Conservation (phyloP, 1,139 yeast species). For the Hansenula anomala region DNA sequence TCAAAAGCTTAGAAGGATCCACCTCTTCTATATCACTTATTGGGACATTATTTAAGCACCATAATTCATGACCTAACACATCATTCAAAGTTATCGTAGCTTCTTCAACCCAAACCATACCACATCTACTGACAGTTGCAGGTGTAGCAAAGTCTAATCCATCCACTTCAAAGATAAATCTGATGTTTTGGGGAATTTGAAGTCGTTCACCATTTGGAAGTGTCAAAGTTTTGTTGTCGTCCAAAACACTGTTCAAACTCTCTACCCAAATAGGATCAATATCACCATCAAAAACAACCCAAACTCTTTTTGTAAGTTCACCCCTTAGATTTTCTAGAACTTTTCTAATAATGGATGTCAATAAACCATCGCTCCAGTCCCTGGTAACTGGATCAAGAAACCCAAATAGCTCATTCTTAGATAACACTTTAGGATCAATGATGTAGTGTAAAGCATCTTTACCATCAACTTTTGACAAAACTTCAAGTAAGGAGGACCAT, state of each 20-base stretch:
- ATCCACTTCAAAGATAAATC: slow-evolving; percentile 75
- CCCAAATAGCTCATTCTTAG: slow-evolving; percentile 70
- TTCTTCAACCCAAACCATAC: slow-evolving; percentile 71
- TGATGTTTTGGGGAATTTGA: slow-evolving; percentile 56
- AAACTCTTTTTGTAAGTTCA: slow-evolving; percentile 49
- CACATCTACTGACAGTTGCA: slow-evolving; percentile 92
- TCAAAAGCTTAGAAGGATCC: slow-evolving; percentile 13
- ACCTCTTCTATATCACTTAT: slow-evolving; percentile 14
- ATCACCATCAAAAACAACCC: slow-evolving; percentile 92
- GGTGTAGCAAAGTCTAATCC: slow-evolving; percentile 66
- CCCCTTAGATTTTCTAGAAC: slow-evolving; percentile 57
- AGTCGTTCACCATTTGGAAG: slow-evolving; percentile 89
- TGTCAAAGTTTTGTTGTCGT: slow-evolving; percentile 78
- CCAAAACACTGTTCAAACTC: slow-evolving; percentile 82
- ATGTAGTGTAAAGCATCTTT: slow-evolving; percentile 37
- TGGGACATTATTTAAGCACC: slow-evolving; percentile 10
- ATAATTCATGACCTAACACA: slow-evolving; percentile 17
- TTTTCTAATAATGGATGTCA: slow-evolving; percentile 64
- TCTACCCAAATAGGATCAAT: slow-evolving; percentile 96
- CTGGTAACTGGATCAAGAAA: slow-evolving; percentile 67
- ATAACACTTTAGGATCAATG: slow-evolving; percentile 72
- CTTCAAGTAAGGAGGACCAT: slow-evolving; percentile 44
- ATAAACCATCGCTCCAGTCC: slow-evolving; percentile 91
- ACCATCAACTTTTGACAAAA: slow-evolving; percentile 34
- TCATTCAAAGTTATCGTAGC: slow-evolving; percentile 27